Base-by-base conservation (phyloP, 2,329 filamentous ascomycete species). In the Annulohypoxylon truncatum region DNA sequence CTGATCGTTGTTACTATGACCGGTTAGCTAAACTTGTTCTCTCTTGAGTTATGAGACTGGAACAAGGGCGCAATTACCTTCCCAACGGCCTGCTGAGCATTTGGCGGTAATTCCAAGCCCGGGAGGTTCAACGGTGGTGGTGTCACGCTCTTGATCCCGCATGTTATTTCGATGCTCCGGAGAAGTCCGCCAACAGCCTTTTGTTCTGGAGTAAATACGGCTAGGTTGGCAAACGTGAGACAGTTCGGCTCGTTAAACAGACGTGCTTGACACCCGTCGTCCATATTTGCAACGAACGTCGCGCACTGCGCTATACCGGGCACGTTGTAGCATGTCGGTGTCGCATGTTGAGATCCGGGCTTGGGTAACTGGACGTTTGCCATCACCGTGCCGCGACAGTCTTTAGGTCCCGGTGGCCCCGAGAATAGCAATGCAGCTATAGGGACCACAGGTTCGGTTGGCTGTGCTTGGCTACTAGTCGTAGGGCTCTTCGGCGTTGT, bases 351-450 rank as follows among this genome's bases (percentile, higher is more conserved):
- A n/a, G 68, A 52, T 22, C 69, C 70, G 31, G 73, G 70, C 52
- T 73, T 74, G 2, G 76, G 69, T 0, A 79, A 61, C 46, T 62
- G 57, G 38, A 81, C 64, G 2, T 60, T 60, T 20, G 75, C 60
- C 9, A 79, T 65, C 8, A 72, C 67, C 26, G 54, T 61, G 9
- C 79, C 79, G 40, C 79, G 78, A 52, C 79, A 81, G 38, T 72
- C 59, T 35, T 77, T 78, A 2, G 78, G 76, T 0, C 79, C 78
- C 8, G 77, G 78, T 12, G 76, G 66, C 12, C 76, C 74, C 28
- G 75, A 76, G 71, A 77, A 80, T 53, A 87, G 79, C 2, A 81
- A 82, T 31, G 85, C 78, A 0, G 80, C 81, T 70, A 85, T 85
- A 28, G 82, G 80, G 18, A 87, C 77, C 22, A 80, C 75, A 1